Evolutionary conservation across 2,329 filamentous ascomycete species (phyloP).

Genomic region (Aspergillus felis): DNA sequence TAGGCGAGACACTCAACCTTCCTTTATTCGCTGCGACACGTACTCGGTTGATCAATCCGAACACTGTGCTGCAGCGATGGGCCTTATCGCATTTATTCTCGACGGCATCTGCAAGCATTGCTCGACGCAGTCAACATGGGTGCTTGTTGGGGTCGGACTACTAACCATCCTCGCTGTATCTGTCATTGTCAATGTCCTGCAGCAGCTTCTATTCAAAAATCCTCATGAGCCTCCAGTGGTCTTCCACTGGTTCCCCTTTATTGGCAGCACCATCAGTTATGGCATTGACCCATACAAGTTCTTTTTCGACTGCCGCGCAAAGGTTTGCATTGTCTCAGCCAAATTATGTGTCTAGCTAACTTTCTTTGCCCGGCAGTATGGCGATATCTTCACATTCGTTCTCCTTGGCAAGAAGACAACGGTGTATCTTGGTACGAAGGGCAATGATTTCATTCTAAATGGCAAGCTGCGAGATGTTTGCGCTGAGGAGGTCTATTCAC

Average conservation of each 20-base stretch:
- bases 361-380: constrained; percentile 56
- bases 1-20: constrained; percentile 5
- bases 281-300: constrained; percentile 76
- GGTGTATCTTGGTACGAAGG: constrained; percentile 73
- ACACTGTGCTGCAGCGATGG: constrained; percentile 39
- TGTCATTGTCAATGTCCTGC: constrained; percentile 73
- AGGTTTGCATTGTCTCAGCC: constrained; percentile 51
- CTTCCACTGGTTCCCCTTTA: constrained; percentile 64
- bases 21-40: not conserved
- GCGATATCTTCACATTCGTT: constrained; percentile 85
- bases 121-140: constrained; percentile 44
- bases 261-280: constrained; percentile 90
- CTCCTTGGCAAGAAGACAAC: constrained; percentile 87
- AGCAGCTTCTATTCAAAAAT: constrained; percentile 76
- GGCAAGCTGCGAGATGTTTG: constrained; percentile 86
- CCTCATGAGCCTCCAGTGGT: constrained; percentile 70
- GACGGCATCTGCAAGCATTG: constrained; percentile 44
- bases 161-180: constrained; percentile 50
- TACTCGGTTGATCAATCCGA: not conserved
- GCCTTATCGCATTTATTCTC: constrained; percentile 47
- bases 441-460: constrained; percentile 89
- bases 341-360: not conserved
- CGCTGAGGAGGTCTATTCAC: constrained; percentile 84
- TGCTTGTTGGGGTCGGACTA: constrained; percentile 43
- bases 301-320: constrained; percentile 63